Conservation (phyloP, 495 filamentous ascomycete species). For the Neurospora cerealis region DNA sequence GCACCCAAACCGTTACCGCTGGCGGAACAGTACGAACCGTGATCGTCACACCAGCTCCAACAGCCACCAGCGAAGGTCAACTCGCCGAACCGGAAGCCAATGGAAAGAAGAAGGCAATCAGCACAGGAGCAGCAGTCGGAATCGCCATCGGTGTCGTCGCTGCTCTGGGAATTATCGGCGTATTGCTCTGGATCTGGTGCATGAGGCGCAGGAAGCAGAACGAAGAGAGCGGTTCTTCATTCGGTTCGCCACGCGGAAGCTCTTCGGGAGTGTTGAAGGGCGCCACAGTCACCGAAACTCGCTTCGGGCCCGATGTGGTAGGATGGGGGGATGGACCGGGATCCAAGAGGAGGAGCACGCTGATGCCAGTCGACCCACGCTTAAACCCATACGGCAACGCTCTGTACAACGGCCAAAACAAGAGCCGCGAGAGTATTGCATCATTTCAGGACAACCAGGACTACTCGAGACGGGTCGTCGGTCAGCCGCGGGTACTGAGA, state of each 20-base stretch:
- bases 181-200: constrained; percentile 25
- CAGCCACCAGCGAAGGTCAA: constrained; percentile 4
- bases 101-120: constrained; percentile 1
- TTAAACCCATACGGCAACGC: constrained; percentile 40
- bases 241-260: constrained; percentile 24
- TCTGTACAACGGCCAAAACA: constrained; percentile 37
- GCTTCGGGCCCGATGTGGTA: neutral
- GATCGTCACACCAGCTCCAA: constrained; percentile 23
- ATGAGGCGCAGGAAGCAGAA: constrained; percentile 18
- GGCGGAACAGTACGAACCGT: constrained; percentile 33
- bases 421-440: constrained; percentile 43
- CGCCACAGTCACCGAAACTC: constrained; percentile 24
- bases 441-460: constrained; percentile 48
- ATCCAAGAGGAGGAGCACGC: constrained; percentile 33
- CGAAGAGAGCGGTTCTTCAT: constrained; percentile 10
- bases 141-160: constrained; percentile 33
- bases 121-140: constrained; percentile 28
- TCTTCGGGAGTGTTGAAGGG: constrained; percentile 29
- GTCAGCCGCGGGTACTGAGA: constrained; percentile 35
- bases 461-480: constrained; percentile 38
- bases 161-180: constrained; percentile 15
- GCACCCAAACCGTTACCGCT: constrained; percentile 32
- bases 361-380: constrained; percentile 46
- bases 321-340: neutral
- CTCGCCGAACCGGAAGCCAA: neutral